These are phyloP conservation scores for Botryotinia globosa DNA, from an alignment of 2,329 filamentous ascomycete species.

Conservation along the genomic window DNA sequence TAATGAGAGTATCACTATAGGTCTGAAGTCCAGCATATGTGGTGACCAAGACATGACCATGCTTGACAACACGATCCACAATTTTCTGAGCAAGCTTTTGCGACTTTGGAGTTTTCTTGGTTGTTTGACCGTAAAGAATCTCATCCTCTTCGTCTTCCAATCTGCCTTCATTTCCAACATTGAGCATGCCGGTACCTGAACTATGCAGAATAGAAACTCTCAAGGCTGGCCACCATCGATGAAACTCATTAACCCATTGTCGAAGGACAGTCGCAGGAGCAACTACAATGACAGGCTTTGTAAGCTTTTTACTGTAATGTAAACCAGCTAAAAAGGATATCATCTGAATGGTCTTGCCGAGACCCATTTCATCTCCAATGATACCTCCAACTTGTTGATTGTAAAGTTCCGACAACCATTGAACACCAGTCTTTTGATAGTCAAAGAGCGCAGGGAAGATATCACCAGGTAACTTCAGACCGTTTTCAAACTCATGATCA, in stretches of 20 bases:
- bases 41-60: conserved; percentile 91
- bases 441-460: conserved; percentile 91
- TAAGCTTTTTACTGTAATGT: conserved; percentile 84
- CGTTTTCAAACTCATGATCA: conserved; percentile 70
- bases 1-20: conserved; percentile 78
- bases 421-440: conserved; percentile 94
- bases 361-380: conserved; percentile 94
- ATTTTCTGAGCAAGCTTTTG: conserved; percentile 74
- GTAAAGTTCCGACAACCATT: conserved; percentile 93
- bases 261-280: conserved; percentile 92
- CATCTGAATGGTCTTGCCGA: conserved; percentile 88
- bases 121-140: conserved; percentile 41
- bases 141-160: conserved; percentile 54
- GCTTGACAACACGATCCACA: conserved; percentile 73
- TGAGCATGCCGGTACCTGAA: conserved; percentile 94
- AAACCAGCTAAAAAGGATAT: conserved; percentile 71
- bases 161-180: conserved; percentile 63
- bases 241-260: conserved; percentile 98
- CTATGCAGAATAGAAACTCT: conserved; percentile 93
- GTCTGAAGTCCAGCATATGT: conserved; percentile 96
- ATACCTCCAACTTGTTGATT: conserved; percentile 89
- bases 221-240: conserved; percentile 98
- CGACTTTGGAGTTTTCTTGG: conserved; percentile 50
- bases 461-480: conserved; percentile 81
- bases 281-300: conserved; percentile 84